Evolutionary conservation across 768 basidiomycete species (phyloP), one percentile per base, ranked within the genome.

Genomic region (Hortiboletus flavorubellus): DNA sequence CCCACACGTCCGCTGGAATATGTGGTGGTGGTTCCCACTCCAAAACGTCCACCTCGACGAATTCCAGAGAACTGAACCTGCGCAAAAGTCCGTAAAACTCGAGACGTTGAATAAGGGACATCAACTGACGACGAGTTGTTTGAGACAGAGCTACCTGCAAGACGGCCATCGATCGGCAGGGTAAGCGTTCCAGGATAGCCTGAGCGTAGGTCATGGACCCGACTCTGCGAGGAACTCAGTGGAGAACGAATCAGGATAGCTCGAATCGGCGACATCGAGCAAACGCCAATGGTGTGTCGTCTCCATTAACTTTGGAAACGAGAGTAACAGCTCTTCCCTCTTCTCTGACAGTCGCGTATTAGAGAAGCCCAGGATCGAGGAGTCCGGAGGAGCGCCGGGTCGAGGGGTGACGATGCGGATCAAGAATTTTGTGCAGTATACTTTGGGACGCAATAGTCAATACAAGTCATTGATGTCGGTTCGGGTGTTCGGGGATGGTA

Each of bases 171-270:
- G 18, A 87, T 72, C 8, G 86, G 86, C 39, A 89, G 71, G 9
- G 81, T 83, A 14, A 87, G 76, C 8, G 84, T 85, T 16, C 86
- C 86, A 49, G 87, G 69, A 65, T 87, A 87, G 26, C 74, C 21
- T 21, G 21, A 21, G 21, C 21, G 76, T 50, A 87, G 69, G 30
- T 76, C 76, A 15, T 54, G 54, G 31, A 72, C 72, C 21, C 66
- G 71, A 15, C 63, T 63, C 49, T 57, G 68, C 55, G 15, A 87
- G 75, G 29, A 86, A 69, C 59, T 82, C 80, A 66, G 80, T 73
- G 4, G 81, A 76, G 64, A 84, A 85, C 8, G 68, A 53, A 45
- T 81, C 78, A 26, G 73, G 78, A 65, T 87, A 87, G 4, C 74
- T 73, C 5, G 83, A 79, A 56, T 86, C 86, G 0, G 80, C 84